phyloP scores from a whole-genome alignment of 768 basidiomycete genomes.

The Termitomyces titanicus region DNA sequence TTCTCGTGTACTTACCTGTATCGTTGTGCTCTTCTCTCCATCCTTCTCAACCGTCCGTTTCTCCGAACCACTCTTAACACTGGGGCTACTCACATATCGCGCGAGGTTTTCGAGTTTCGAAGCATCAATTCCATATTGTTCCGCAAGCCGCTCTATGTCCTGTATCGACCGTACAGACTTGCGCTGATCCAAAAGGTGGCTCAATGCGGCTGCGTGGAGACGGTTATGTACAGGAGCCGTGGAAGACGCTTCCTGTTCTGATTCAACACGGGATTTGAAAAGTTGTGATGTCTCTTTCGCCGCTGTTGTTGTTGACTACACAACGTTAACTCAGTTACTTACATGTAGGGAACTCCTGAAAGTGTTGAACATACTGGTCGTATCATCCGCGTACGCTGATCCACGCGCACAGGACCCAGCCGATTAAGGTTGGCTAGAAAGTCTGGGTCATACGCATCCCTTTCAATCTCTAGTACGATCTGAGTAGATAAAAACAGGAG shows the following conservation, averaged over 20 bases:
- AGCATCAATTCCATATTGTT: conserved; percentile 52
- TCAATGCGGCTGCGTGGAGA: conserved; percentile 48
- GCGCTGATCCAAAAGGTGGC: conserved; percentile 59
- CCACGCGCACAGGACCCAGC: conserved; percentile 68
- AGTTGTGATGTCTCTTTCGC: conserved; percentile 34
- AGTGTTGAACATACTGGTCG: conserved; percentile 37
- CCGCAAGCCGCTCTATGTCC: conserved; percentile 49
- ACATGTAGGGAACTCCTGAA: not conserved
- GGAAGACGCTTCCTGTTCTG: conserved; percentile 53
- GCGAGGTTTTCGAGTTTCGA: conserved; percentile 49
- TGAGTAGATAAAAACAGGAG: not conserved
- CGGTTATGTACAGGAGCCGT: conserved; percentile 43
- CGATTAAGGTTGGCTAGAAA: conserved; percentile 60
- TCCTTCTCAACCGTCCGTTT: conserved; percentile 43
- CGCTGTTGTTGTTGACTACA: conserved; percentile 8
- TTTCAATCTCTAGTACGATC: conserved; percentile 46
- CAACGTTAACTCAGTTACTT: conserved; percentile 1
- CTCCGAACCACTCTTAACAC: conserved; percentile 44
- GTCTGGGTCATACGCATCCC: conserved; percentile 69
- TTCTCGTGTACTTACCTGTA: conserved; percentile 37
- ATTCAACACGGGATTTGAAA: conserved; percentile 49
- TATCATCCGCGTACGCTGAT: conserved; percentile 54
- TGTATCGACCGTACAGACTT: conserved; percentile 40
- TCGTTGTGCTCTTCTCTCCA: conserved; percentile 51
- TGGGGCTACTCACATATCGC: conserved; percentile 61